Conservation (phyloP, 2,329 filamentous ascomycete genomes). For the Pestalotiopsis sp. region DNA sequence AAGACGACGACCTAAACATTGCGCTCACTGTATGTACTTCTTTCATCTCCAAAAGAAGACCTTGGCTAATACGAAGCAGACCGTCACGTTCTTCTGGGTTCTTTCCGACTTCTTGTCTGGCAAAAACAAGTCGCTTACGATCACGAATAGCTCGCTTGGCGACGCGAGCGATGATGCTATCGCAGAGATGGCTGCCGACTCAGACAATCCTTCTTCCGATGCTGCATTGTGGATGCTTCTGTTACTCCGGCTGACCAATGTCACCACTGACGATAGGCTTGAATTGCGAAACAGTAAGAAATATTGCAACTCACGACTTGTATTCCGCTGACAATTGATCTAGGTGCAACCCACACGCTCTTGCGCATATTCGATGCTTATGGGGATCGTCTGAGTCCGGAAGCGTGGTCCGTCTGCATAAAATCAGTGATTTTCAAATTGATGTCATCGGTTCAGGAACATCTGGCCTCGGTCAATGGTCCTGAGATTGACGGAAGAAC, state of each 20-base stretch:
- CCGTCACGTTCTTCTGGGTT: slow-evolving; percentile 94
- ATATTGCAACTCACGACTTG: slow-evolving; percentile 19
- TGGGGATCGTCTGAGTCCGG: slow-evolving; percentile 73
- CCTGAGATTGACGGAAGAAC: slow-evolving; percentile 39
- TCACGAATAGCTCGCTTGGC: slow-evolving; percentile 57
- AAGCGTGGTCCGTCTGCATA: slow-evolving; percentile 82
- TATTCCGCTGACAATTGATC: slow-evolving; percentile 23
- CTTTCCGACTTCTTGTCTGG: slow-evolving; percentile 81
- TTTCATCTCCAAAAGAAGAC: not conserved
- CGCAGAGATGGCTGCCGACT: slow-evolving; percentile 57
- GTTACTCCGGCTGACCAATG: slow-evolving; percentile 67
- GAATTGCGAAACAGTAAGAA: slow-evolving; percentile 74
- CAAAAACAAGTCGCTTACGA: slow-evolving; percentile 57
- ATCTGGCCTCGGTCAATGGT: slow-evolving; percentile 43
- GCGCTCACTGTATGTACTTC: slow-evolving; percentile 71
- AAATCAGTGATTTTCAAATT: slow-evolving; percentile 79
- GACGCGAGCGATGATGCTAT: slow-evolving; percentile 57
- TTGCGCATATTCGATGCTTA: slow-evolving; percentile 91
- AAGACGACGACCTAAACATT: slow-evolving; percentile 91
- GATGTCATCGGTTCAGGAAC: slow-evolving; percentile 66
- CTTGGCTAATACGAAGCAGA: slow-evolving; percentile 44
- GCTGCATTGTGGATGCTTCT: slow-evolving; percentile 79
- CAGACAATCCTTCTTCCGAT: slow-evolving; percentile 60
- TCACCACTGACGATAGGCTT: slow-evolving; percentile 69
- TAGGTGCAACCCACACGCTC: slow-evolving; percentile 81